Base-by-base conservation (phyloP, 2,329 filamentous ascomycete species). In the Cephalotrichum gorgonifer region DNA sequence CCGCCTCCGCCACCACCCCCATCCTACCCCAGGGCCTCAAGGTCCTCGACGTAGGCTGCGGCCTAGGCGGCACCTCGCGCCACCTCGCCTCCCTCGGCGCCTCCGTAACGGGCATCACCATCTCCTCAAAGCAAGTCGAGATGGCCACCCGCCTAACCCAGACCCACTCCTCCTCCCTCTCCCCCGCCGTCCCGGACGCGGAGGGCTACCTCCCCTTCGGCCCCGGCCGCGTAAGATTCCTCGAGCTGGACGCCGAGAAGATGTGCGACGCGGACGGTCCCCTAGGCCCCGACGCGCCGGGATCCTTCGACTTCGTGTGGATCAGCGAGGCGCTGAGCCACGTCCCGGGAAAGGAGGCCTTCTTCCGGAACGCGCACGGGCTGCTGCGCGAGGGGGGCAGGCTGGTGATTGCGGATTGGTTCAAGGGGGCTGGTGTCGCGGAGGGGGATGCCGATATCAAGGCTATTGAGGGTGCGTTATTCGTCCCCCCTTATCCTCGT, bases 241-340 rank as follows among this genome's bases (percentile, higher is more conserved):
- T 79, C 31, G 76, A 81, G 62, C 67, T 81, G 5, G 78, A 81
- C 56, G 78, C 77, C 2, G 78, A 81, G 64, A 77, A 70, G 56
- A 79, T 82, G 74, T 72, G 69, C 2, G 69, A 73, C 2, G 60
- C 62, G 30, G 56, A 58, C 27, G 60, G 56, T 11, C n/a, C n/a
- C n/a, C n/a, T n/a, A n/a, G n/a, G n/a, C n/a, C n/a, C n/a, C n/a
- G 30, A 35, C 15, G 15, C 15, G n/a, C 9, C 4, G 27, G 39
- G 12, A 44, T 58, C 54, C 2, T 81, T 81, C 54, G 75, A 80
- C 54, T 69, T 67, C 41, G 75, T 81, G 22, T 82, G 78, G 78
- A 79, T 81, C 58, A 78, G 74, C 44, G 78, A 81, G 59, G 77
- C 77, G 2, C 68, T 81, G 51, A 78, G 74, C 54, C 78, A 81